Conservation (phyloP, 169 alveolate genomes). For the Plasmodium knowlesi region DNA sequence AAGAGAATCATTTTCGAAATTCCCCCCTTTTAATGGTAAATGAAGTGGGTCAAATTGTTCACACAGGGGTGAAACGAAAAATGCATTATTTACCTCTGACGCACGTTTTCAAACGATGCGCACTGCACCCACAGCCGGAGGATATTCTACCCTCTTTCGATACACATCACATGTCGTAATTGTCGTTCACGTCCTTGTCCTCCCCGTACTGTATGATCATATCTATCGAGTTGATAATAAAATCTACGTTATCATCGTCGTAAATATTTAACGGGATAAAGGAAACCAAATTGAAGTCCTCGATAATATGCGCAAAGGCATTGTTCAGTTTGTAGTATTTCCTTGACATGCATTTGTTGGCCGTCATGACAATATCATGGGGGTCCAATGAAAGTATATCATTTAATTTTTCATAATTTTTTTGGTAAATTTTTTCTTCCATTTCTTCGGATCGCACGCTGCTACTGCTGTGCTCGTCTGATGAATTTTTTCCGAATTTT, state of each 20-base stretch:
- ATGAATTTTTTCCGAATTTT: background rate
- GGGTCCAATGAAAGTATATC: slow-evolving; percentile 71
- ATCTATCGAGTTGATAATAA: slow-evolving; percentile 81
- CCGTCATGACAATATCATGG: slow-evolving; percentile 64
- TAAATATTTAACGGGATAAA: slow-evolving; percentile 84
- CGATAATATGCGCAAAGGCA: slow-evolving; percentile 85
- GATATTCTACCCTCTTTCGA: background rate
- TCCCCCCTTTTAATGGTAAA: background rate
- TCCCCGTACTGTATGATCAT: slow-evolving; percentile 85
- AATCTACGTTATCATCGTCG: slow-evolving; percentile 84
- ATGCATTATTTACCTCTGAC: background rate
- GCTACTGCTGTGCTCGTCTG: slow-evolving; percentile 10
- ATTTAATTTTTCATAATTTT: slow-evolving; percentile 75
- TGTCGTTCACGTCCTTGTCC: slow-evolving; percentile 85
- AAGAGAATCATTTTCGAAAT: background rate
- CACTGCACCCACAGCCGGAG: background rate
- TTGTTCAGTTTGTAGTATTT: slow-evolving; percentile 78
- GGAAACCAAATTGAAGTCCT: slow-evolving; percentile 83
- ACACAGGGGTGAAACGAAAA: background rate
- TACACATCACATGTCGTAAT: slow-evolving; percentile 79
- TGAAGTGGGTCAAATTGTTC: background rate
- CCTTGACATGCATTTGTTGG: slow-evolving; percentile 79
- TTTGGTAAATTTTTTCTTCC: slow-evolving; percentile 61
- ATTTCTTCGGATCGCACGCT: slow-evolving; percentile 28
- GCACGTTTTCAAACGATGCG: background rate